A percentile compares a stretch with the other conserved stretches of the same genome.
These are phyloP conservation scores for Clavispora fructus DNA, from an alignment of 805 yeast species.

Conservation along the genomic window DNA sequence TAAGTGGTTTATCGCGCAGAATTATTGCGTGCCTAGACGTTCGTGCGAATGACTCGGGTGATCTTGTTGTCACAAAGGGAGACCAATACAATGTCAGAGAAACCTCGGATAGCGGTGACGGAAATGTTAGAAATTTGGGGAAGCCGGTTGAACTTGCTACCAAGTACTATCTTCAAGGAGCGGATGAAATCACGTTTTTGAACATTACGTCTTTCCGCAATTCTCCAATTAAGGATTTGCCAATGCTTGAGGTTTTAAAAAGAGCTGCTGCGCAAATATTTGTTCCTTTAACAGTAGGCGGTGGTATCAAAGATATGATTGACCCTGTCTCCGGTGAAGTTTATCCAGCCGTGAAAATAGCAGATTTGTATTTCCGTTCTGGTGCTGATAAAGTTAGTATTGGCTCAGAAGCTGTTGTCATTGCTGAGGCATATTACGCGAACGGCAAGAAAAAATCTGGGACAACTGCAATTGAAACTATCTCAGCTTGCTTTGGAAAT, in stretches of 20 bases:
- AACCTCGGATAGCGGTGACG: slow-evolving; percentile 34
- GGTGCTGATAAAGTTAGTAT: slow-evolving; percentile 98
- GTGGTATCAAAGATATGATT: slow-evolving; percentile 87
- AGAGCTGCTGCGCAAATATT: slow-evolving; percentile 84
- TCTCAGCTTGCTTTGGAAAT: slow-evolving; percentile 85
- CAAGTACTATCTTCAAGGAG: slow-evolving; percentile 87
- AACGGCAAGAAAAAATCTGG: slow-evolving; percentile 61
- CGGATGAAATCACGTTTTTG: slow-evolving; percentile 92
- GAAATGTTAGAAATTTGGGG: slow-evolving; percentile 84
- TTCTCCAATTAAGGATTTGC: slow-evolving; percentile 88
- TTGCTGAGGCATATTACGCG: slow-evolving; percentile 77
- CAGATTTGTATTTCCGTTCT: slow-evolving; percentile 83
- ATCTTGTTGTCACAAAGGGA: slow-evolving; percentile 95
- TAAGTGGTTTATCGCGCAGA: slow-evolving; percentile 78
- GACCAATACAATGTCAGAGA: slow-evolving; percentile 98
- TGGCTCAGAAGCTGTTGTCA: slow-evolving; percentile 94
- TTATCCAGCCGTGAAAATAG: slow-evolving; percentile 85
- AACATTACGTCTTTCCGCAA: slow-evolving; percentile 95
- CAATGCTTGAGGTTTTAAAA: slow-evolving; percentile 87
- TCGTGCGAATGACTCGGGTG: slow-evolving; percentile 92
- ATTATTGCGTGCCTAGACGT: slow-evolving; percentile 96
- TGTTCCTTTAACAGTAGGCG: slow-evolving; percentile 97
- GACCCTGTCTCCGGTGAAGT: slow-evolving; percentile 74
- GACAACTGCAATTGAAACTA: slow-evolving; percentile 84
- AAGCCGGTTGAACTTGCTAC: slow-evolving; percentile 95